These are phyloP conservation scores for Xylaria hypoxylon DNA, from an alignment of 2,329 filamentous ascomycete genomes.

Conservation along the genomic window DNA sequence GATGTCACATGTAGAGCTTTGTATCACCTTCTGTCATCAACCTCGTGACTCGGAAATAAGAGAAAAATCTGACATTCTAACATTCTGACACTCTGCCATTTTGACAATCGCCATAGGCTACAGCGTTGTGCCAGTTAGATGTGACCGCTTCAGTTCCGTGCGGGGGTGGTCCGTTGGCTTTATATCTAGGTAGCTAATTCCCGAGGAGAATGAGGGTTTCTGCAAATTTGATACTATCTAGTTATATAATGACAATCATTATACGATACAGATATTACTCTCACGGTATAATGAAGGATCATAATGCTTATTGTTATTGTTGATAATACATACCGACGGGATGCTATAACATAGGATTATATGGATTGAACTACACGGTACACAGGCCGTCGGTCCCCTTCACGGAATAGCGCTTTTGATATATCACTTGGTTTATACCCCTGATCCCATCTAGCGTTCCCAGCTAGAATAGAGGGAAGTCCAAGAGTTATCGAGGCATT, in stretches of 20 bases:
- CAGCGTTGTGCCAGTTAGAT: not conserved
- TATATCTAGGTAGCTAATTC: not conserved
- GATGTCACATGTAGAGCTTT: not conserved
- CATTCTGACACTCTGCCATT: no score
- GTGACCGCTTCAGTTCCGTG: not conserved
- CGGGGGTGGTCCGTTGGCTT: not conserved
- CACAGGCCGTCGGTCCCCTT: not conserved
- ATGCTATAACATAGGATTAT: conserved; percentile 8
- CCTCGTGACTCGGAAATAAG: not conserved
- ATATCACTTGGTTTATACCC: not conserved
- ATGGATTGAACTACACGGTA: not conserved
- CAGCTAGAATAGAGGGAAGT: not conserved
- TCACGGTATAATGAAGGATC: conserved; percentile 9
- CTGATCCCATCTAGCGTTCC: not conserved
- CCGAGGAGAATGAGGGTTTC: not conserved
- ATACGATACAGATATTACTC: conserved; percentile 3
- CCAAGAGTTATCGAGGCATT: not conserved
- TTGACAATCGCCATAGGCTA: not conserved
- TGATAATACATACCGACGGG: not conserved
- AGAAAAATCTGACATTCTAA: not conserved
- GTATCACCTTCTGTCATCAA: not conserved
- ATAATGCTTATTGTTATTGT: not conserved
- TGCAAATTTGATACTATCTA: not conserved
- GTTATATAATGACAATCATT: conserved; percentile 6
- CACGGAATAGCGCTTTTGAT: not conserved